These are phyloP conservation scores for Guyanaporus albipodus DNA, from an alignment of 768 basidiomycete species.

Conservation along the genomic window DNA sequence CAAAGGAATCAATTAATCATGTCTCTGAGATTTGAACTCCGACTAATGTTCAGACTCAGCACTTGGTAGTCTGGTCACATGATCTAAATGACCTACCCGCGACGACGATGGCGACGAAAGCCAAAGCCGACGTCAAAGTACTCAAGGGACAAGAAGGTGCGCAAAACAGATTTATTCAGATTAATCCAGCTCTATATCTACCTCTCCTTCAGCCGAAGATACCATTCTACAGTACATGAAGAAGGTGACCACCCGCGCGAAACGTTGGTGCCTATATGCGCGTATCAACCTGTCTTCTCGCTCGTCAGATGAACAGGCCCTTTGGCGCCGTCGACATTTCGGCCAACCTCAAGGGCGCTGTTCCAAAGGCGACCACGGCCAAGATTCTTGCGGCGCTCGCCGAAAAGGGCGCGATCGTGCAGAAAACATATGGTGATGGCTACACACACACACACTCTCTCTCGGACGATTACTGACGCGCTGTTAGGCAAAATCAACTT, in stretches of 20 bases:
- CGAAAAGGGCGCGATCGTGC: slow-evolving; percentile 78
- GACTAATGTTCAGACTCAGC: too few relatives aligned
- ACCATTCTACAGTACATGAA: slow-evolving; percentile 76
- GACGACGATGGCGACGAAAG: slow-evolving; percentile 50
- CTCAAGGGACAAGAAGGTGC: slow-evolving; percentile 76
- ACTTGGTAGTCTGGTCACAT: too few relatives aligned
- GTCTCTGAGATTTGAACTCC: too few relatives aligned
- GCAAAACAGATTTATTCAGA: not conserved
- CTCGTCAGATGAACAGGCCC: slow-evolving; percentile 86
- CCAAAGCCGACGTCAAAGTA: slow-evolving; percentile 52
- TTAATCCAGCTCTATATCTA: not conserved
- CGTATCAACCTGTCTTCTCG: not conserved
- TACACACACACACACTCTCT: too few relatives aligned
- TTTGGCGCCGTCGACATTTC: slow-evolving; percentile 90
- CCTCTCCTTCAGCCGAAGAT: slow-evolving; percentile 55
- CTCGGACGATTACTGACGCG: not conserved
- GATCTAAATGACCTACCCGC: too few relatives aligned
- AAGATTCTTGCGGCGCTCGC: slow-evolving; percentile 79
- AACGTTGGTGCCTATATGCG: slow-evolving; percentile 5
- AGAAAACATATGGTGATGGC: slow-evolving; percentile 89
- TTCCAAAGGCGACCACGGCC: slow-evolving; percentile 79
- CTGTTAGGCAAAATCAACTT: slow-evolving; percentile 74
- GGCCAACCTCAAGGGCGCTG: slow-evolving; percentile 86
- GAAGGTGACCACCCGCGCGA: slow-evolving; percentile 42
- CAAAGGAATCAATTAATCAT: too few relatives aligned